Evolutionary conservation across 1,284 basidiomycete species (phyloP), one percentile per base, ranked within the genome.

Genomic region (Wolfiporia cocos): DNA sequence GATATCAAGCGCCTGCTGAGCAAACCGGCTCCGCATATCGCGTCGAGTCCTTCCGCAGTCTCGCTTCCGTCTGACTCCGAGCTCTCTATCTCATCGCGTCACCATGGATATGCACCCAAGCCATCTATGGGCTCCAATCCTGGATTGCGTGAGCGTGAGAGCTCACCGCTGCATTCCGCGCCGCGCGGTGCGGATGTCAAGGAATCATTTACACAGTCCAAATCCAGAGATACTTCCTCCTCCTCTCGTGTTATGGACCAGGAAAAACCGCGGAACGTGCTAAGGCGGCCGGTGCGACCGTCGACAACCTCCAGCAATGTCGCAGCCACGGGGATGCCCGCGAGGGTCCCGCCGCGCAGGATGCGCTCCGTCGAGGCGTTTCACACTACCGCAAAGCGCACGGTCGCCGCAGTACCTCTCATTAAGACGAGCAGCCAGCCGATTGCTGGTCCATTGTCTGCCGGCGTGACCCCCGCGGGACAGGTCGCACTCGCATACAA

Each of bases 401-500:
- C 23, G 4, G 23, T 38, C 2, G 36, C 28, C 14, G 23, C 37
- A 19, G 9, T 32, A 15, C 47, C 45, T 12, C 30, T 42, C 2
- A 36, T 41, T 15, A 48, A 44, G 3, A 41, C 53, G 10, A 34
- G 38, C 14, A 19, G 33, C n/a, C 17, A 15, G 4, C 17, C 45
- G 10, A 34, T 34, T 39, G 24, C 39, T 21, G 21, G 47, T 5
- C 32, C 46, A 4, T 19, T 41, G 5, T 49, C 57, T 3, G 33
- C 52, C 5, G 56, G 57, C 15, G 62, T 79, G 5, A 82, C 80
- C 0, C 79, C 80, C 2, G 78, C 80, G 0, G 68, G 72, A 2
- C 71, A 71, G 0, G 71, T 82, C 22, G 71, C 66, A 4, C 70
- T 72, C 37, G 76, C 77, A 3, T 82, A 82, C 55, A 78, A 75